Percentiles rank a stretch among this genome's conserved stretches.
Evolutionary conservation across 179 eudicot genomes (phyloP).

Genomic region (Nepenthes alata): DNA sequence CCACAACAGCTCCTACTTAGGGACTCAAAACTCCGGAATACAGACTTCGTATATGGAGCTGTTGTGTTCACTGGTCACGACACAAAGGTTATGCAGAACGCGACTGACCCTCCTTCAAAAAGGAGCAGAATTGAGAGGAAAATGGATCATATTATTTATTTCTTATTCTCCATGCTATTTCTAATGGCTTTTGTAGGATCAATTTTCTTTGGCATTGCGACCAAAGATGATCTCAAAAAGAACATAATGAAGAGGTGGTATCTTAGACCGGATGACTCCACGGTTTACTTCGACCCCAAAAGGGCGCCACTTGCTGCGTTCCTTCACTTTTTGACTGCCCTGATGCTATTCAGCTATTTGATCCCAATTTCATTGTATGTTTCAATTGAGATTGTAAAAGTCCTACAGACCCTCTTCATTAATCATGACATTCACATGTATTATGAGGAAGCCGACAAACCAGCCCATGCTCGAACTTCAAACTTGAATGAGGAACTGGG

Average conservation of each 20-base stretch:
- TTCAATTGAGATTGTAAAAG: slow-evolving; percentile 82
- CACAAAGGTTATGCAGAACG: slow-evolving; percentile 83
- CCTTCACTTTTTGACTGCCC: slow-evolving; percentile 63
- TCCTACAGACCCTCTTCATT: slow-evolving; percentile 72
- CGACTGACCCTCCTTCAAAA: slow-evolving; percentile 87
- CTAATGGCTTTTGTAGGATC: slow-evolving; percentile 63
- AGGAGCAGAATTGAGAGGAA: slow-evolving; percentile 73
- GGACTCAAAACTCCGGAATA: slow-evolving; percentile 75
- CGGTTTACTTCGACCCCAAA: slow-evolving; percentile 39
- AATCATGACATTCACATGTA: slow-evolving; percentile 71
- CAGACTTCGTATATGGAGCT: slow-evolving; percentile 68
- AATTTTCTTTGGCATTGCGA: slow-evolving; percentile 55
- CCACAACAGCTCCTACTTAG: slow-evolving; percentile 78
- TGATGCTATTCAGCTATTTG: slow-evolving; percentile 66
- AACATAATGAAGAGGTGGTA: slow-evolving; percentile 66
- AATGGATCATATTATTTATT: slow-evolving; percentile 80
- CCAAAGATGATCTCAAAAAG: slow-evolving; percentile 39
- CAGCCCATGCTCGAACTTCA: slow-evolving; percentile 90
- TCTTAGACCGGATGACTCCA: slow-evolving; percentile 51
- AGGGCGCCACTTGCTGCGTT: slow-evolving; percentile 44
- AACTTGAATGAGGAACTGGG: slow-evolving; percentile 92
- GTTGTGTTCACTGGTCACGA: slow-evolving; percentile 85
- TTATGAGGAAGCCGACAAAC: slow-evolving; percentile 76
- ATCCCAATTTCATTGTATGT: slow-evolving; percentile 90
- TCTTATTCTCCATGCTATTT: slow-evolving; percentile 51